Conservation (phyloP, 2,329 filamentous ascomycete species). For the Botrytis paeoniae region DNA sequence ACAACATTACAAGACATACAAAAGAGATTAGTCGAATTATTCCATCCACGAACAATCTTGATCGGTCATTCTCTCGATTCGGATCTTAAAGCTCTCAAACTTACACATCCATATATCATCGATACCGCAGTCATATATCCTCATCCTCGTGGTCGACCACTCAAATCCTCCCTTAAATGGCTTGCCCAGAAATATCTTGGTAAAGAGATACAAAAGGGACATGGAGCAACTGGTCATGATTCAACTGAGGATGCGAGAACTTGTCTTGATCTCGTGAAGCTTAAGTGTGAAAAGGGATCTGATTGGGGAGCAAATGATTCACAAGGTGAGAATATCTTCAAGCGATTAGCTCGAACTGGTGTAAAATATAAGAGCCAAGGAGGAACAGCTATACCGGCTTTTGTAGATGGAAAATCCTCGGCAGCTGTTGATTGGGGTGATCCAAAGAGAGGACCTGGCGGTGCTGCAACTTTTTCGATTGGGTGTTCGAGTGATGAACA, state of each 20-base stretch:
- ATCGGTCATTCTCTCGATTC: conserved; percentile 80
- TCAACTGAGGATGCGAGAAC: conserved; percentile 89
- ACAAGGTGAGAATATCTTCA: conserved; percentile 85
- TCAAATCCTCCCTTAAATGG: conserved; percentile 89
- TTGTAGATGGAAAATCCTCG: conserved; percentile 55
- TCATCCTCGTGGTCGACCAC: conserved; percentile 81
- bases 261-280: conserved; percentile 87
- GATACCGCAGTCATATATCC: conserved; percentile 90
- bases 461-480: conserved; percentile 54
- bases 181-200: conserved; percentile 81
- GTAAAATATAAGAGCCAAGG: conserved; percentile 61
- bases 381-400: conserved; percentile 54
- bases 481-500: conserved; percentile 60
- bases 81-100: conserved; percentile 76
- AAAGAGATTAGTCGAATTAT: conserved; percentile 64
- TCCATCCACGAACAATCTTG: conserved; percentile 71
- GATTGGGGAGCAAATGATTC: conserved; percentile 78
- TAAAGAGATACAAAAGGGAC: conserved; percentile 81
- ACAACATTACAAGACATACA: conserved; percentile 85
- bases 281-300: conserved; percentile 92
- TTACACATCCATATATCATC: conserved; percentile 89
- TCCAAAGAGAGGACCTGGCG: conserved; percentile 58
- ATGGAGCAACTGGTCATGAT: conserved; percentile 65
- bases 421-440: conserved; percentile 90
- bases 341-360: conserved; percentile 66